Conservation (phyloP, 148 eudicot genomes). For the Amaranthus cruentus region DNA sequence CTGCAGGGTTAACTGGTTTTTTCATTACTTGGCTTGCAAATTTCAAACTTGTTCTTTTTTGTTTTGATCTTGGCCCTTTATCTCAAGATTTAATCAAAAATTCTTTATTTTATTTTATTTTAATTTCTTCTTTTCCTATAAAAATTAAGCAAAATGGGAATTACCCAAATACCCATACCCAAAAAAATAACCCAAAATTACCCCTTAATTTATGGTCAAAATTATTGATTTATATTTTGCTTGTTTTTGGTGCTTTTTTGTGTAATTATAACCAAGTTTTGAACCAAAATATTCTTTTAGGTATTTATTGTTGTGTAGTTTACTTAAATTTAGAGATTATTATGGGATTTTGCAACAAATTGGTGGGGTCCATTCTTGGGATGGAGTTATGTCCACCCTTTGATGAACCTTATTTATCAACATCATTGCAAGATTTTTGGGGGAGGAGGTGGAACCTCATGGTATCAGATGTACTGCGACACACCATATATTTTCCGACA, state of each 20-base stretch:
- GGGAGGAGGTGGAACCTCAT: constrained; percentile 57
- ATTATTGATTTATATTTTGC: constrained; percentile 6
- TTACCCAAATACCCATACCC: background rate
- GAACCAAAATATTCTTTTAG: constrained; percentile 14
- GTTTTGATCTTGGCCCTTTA: constrained; percentile 26
- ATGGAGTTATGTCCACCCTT: constrained; percentile 44
- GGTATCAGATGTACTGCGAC: constrained; percentile 33
- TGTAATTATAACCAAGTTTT: constrained; percentile 11
- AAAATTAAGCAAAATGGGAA: constrained; percentile 22
- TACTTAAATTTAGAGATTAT: constrained; percentile 22
- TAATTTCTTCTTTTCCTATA: constrained; percentile 47
- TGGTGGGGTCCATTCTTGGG: constrained; percentile 20
- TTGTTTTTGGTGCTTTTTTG: constrained; percentile 7
- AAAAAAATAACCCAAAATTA: background rate
- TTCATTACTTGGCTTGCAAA: constrained; percentile 45
- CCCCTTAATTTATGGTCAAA: constrained; percentile 19
- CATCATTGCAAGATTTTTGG: constrained; percentile 64
- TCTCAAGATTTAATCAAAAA: constrained; percentile 35
- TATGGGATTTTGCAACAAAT: constrained; percentile 19
- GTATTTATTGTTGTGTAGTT: constrained; percentile 18
- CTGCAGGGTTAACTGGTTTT: constrained; percentile 40
- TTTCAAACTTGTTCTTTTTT: constrained; percentile 21
- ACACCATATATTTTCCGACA: constrained; percentile 33
- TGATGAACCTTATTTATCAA: constrained; percentile 44
- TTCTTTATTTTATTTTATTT: constrained; percentile 36